Evolutionary conservation across 108 stramenopile species (phyloP).

Genomic region (Chaetoceros tenuissimus): DNA sequence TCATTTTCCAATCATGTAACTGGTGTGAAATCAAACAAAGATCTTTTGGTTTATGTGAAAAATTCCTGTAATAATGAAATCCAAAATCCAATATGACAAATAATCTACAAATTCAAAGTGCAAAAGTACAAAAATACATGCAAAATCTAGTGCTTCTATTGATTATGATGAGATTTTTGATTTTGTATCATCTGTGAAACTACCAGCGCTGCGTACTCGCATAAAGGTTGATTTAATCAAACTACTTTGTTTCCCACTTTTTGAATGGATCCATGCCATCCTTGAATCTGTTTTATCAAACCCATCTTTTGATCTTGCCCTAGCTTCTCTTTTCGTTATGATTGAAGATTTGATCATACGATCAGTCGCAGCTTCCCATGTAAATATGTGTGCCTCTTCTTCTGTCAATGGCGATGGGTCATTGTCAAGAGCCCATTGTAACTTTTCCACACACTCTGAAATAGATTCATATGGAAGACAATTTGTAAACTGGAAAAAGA

Average conservation of each 20-base stretch:
- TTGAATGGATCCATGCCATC: constrained; percentile 44
- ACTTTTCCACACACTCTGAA: constrained; percentile 63
- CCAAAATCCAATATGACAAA: no score
- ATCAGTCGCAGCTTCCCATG: constrained; percentile 94
- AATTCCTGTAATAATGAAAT: no score
- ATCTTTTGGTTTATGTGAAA: no score
- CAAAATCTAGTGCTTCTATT: no score
- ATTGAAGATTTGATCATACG: constrained; percentile 56
- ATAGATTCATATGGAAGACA: constrained; percentile 64
- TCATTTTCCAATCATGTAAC: no score
- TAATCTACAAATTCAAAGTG: no score
- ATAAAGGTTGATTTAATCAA: constrained; percentile 25
- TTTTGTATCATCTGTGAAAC: no score
- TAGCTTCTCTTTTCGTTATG: constrained; percentile 45
- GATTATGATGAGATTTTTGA: no score
- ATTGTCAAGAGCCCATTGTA: constrained; percentile 55
- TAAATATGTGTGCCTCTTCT: constrained; percentile 47
- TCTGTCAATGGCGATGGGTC: constrained; percentile 70
- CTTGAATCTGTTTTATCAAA: constrained; percentile 41
- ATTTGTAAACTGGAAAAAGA: constrained; percentile 77
- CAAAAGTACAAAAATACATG: no score
- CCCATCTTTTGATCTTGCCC: constrained; percentile 32
- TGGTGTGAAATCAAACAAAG: no score
- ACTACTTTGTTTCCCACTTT: constrained; percentile 38
- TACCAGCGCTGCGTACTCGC: no score